Evolutionary conservation across 2,329 filamentous ascomycete species (phyloP).

Genomic region (Thermomyces lanuginosus): DNA sequence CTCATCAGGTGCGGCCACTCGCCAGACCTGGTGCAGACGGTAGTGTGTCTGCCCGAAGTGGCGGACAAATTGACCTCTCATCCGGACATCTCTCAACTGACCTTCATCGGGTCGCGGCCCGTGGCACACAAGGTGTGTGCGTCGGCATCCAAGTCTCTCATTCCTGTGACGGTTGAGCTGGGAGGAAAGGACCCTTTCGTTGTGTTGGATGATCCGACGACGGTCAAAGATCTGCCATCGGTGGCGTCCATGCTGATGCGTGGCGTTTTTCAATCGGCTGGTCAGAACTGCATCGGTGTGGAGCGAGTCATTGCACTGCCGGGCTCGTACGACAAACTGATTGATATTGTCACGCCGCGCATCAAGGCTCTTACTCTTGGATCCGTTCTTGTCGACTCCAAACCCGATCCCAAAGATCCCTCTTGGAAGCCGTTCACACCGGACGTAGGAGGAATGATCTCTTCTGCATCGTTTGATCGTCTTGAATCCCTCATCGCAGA

Average conservation of each 20-base stretch:
- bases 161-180: conserved; percentile 74
- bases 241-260: conserved; percentile 74
- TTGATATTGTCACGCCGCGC: conserved; percentile 53
- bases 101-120: conserved; percentile 81
- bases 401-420: conserved; percentile 7
- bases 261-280: conserved; percentile 84
- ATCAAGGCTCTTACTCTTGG: conserved; percentile 63
- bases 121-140: conserved; percentile 79
- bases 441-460: conserved; percentile 85
- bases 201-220: conserved; percentile 60
- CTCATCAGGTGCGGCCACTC: conserved; percentile 70
- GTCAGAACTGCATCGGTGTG: conserved; percentile 95
- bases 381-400: conserved; percentile 41
- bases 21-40: conserved; percentile 62
- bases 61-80: conserved; percentile 75
- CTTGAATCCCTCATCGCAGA: conserved; percentile 63
- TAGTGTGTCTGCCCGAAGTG: conserved; percentile 75
- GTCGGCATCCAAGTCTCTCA: conserved; percentile 72
- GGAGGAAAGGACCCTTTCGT: conserved; percentile 92
- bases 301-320: conserved; percentile 78
- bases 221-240: conserved; percentile 42
- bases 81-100: conserved; percentile 68
- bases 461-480: conserved; percentile 53
- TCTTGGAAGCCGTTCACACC: conserved; percentile 15
- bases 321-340: conserved; percentile 55